Base-by-base conservation (phyloP, 441 rosid genomes). In the California macrophylla region DNA sequence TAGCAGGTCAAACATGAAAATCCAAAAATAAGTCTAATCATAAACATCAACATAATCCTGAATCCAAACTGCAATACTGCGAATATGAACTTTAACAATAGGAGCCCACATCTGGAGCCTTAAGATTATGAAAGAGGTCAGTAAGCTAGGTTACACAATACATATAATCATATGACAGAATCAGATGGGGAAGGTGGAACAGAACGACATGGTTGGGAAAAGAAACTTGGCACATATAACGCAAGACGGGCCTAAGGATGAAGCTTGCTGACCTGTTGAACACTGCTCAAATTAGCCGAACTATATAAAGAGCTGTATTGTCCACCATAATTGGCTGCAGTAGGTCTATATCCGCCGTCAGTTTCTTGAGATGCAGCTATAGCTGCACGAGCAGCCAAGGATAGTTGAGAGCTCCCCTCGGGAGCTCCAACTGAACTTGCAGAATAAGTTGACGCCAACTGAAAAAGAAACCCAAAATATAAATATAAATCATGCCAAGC, bases 301-400 rank as follows among this genome's bases (percentile, higher is more conserved):
- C 89, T 85, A 76, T 91, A 91, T 25, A 82, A 64, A 64, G 96
- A 79, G 42, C 85, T 82, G 74, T 91, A 87, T 21, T 84, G 93
- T 2, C 89, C 86, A 40, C 90, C 92, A 29, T 88, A 93, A 77
- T 88, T 92, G 74, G 86, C 80, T 15, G 86, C 78, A 26, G 86
- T 66, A 66, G 86, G 70, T 80, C 95, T 86, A 73, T 86, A 91
- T 1, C 87, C 90, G 71, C 84, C 84, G 58, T 89, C 96, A 16
- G 77, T 81, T 69, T 89, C 97, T 72, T 86, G 95, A 63, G 89
- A 67, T 69, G 74, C 80, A 71, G 84, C 85, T 21, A 86, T 62
- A 20, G 87, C 72, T 34, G 94, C 80, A 0, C 89, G 87, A 76
- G 90, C 56, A 54, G 85, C 75, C 77, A 87, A 71, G 10, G 92